Evolutionary conservation across 1,284 basidiomycete species (phyloP).

Genomic region (Sanghuangporus baumii): DNA sequence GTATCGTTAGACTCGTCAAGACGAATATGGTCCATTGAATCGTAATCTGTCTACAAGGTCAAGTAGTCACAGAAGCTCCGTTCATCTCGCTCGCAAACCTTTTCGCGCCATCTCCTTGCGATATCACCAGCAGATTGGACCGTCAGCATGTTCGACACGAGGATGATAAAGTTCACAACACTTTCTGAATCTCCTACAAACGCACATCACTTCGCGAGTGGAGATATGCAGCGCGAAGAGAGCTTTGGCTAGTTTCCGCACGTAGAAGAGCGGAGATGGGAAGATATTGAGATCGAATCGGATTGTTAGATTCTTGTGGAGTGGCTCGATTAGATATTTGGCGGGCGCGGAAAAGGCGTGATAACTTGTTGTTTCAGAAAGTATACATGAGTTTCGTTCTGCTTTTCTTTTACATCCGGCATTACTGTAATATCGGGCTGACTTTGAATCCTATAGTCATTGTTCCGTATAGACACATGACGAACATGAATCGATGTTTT

Average conservation of each 20-base stretch:
- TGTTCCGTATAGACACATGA: no score
- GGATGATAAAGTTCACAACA: conserved; percentile 34
- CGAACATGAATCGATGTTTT: no score
- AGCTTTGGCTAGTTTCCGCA: conserved; percentile 52
- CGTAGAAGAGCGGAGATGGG: conserved; percentile 27
- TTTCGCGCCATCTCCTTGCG: conserved; percentile 30
- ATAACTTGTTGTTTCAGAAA: neutral
- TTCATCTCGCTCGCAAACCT: conserved; percentile 48
- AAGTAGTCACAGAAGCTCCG: conserved; percentile 66
- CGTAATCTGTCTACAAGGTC: conserved; percentile 58
- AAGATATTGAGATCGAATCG: conserved; percentile 78
- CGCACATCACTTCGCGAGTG: conserved; percentile 67
- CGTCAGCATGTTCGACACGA: conserved; percentile 62
- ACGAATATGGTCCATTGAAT: conserved; percentile 66
- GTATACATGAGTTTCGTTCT: neutral
- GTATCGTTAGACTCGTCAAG: conserved; percentile 76
- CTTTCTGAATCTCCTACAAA: no score
- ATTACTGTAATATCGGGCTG: no score
- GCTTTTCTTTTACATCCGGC: neutral
- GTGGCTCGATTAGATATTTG: conserved; percentile 82
- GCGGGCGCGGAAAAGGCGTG: conserved; percentile 38
- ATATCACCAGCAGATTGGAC: conserved; percentile 70
- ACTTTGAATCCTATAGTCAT: neutral
- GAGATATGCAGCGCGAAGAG: conserved; percentile 68
- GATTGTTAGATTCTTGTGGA: conserved; percentile 77